These are phyloP conservation scores for Aspergillus tanneri DNA, from an alignment of 2,329 filamentous ascomycete species.

Conservation along the genomic window DNA sequence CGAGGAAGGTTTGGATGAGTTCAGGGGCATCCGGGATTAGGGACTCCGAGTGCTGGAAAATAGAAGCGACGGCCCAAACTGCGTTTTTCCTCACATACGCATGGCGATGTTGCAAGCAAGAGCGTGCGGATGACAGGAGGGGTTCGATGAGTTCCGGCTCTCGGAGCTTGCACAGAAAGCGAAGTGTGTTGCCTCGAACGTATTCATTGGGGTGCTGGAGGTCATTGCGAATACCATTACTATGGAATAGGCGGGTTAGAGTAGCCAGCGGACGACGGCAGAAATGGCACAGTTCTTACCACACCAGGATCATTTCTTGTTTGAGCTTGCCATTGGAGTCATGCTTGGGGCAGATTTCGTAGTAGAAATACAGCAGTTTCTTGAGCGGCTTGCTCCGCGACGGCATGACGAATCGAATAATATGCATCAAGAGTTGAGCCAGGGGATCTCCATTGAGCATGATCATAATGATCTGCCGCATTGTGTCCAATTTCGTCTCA, in stretches of 20 bases:
- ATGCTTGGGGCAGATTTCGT: conserved; percentile 96
- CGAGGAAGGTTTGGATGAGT: conserved; percentile 83
- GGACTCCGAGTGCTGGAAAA: conserved; percentile 84
- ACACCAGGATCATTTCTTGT: conserved; percentile 99
- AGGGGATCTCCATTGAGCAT: conserved; percentile 99
- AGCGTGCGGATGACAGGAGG: conserved; percentile 84
- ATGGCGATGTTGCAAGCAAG: conserved; percentile 92
- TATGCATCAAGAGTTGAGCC: conserved; percentile 96
- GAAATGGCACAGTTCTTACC: conserved; percentile 56
- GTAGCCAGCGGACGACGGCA: conserved; percentile 5
- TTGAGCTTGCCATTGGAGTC: conserved; percentile 91
- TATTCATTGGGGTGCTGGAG: conserved; percentile 98
- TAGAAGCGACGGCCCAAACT: conserved; percentile 89
- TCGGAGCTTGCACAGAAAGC: conserved; percentile 93
- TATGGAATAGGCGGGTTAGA: conserved; percentile 41
- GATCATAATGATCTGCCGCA: conserved; percentile 92
- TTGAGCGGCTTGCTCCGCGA: conserved; percentile 95
- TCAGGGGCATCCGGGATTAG: conserved; percentile 95
- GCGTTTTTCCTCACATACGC: conserved; percentile 98
- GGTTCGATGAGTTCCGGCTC: conserved; percentile 96
- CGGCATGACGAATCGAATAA: conserved; percentile 99
- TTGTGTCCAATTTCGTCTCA: conserved; percentile 89
- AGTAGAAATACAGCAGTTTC: conserved; percentile 99
- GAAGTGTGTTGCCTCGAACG: conserved; percentile 94
- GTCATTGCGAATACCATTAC: conserved; percentile 97